Evolutionary conservation across 2,329 filamentous ascomycete genomes (phyloP).

Genomic region (Alternaria ethzedia): DNA sequence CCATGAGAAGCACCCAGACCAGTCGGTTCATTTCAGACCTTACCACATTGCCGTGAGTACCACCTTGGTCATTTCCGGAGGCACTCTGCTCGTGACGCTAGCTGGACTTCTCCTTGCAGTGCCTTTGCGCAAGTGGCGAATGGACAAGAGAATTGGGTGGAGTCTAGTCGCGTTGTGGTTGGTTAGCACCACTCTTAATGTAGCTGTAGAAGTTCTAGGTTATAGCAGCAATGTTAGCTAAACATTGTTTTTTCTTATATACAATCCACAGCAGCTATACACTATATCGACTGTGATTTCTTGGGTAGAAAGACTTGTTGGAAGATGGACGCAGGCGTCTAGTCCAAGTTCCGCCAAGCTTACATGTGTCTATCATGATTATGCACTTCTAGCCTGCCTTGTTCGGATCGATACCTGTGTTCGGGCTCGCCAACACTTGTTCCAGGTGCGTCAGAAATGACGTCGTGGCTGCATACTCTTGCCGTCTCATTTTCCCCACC

Average conservation of each 20-base stretch:
- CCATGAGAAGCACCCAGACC: slow-evolving; percentile 71
- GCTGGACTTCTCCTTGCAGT: slow-evolving; percentile 79
- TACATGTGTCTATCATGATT: background rate
- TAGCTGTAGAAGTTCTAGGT: slow-evolving; percentile 73
- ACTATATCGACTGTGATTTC: background rate
- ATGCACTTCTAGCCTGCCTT: background rate
- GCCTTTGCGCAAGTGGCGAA: slow-evolving; percentile 58
- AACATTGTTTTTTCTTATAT: background rate
- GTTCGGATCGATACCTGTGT: background rate
- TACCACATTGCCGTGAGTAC: slow-evolving; percentile 86
- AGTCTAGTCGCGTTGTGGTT: slow-evolving; percentile 80
- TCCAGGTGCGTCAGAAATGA: background rate
- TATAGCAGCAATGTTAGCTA: slow-evolving; percentile 39
- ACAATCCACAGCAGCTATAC: background rate
- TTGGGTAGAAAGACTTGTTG: background rate
- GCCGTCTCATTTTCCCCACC: background rate
- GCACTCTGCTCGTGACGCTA: slow-evolving; percentile 83
- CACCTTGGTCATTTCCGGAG: slow-evolving; percentile 82
- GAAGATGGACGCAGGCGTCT: background rate
- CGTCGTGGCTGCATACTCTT: slow-evolving; percentile 1
- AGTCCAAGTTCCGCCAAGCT: background rate
- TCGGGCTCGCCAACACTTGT: background rate
- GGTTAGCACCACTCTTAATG: slow-evolving; percentile 79
- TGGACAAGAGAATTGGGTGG: slow-evolving; percentile 67
- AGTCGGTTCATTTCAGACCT: slow-evolving; percentile 70